Conservation (phyloP, 2,329 filamentous ascomycete species). For the Aspergillus sp. region DNA sequence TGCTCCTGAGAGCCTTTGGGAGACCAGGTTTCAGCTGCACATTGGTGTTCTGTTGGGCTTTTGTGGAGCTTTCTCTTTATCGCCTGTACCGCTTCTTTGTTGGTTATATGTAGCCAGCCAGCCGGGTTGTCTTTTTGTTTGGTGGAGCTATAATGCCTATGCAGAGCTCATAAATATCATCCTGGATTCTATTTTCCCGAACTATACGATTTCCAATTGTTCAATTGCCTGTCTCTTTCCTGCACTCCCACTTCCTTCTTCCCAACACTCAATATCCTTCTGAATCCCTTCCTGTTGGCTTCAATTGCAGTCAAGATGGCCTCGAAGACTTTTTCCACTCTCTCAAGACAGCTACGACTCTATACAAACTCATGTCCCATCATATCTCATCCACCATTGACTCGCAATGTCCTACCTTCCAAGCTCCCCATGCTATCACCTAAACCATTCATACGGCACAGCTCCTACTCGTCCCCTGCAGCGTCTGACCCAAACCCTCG, state of each 20-base stretch:
- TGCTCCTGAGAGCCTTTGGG: background rate
- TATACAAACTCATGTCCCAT: background rate
- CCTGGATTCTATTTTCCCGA: too few species aligned
- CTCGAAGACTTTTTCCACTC: background rate
- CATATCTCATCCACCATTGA: background rate
- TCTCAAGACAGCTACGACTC: background rate
- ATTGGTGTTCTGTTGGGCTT: background rate
- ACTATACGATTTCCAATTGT: too few species aligned
- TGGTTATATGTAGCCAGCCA: too few species aligned
- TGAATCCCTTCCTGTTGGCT: too few species aligned
- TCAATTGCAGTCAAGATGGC: conserved; percentile 4
- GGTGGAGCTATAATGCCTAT: too few species aligned
- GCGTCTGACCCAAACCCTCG: conserved; percentile 47
- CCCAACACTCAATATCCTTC: too few species aligned
- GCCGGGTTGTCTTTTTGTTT: too few species aligned
- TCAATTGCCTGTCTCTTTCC: too few species aligned
- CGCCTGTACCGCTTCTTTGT: too few species aligned
- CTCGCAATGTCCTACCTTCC: background rate
- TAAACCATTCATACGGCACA: conserved; percentile 43
- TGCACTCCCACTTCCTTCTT: too few species aligned
- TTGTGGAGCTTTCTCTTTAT: too few species aligned
- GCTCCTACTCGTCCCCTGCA: conserved; percentile 73
- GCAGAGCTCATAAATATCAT: too few species aligned
- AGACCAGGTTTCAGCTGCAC: background rate
- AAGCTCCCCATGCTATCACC: background rate